phyloP scores from a whole-genome alignment of 306 rosid genomes.

The Arachis stenosperma region DNA sequence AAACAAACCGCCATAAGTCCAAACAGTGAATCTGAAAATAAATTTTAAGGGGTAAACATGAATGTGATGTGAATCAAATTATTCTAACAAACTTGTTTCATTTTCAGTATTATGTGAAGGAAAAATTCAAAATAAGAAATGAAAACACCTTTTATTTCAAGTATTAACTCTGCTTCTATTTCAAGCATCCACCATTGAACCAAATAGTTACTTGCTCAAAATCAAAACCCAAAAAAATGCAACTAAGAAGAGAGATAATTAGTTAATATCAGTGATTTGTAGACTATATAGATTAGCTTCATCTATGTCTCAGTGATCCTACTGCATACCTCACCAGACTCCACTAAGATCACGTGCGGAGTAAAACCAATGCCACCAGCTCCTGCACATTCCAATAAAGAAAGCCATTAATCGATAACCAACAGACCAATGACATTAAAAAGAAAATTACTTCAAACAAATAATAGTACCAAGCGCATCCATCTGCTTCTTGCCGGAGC shows the following conservation, averaged over 20 bases:
- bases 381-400: slow-evolving; percentile 22
- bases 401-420: background rate
- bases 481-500: slow-evolving; percentile 74
- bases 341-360: slow-evolving; percentile 72
- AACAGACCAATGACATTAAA: background rate
- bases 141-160: background rate
- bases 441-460: background rate
- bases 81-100: background rate
- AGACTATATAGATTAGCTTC: too few species aligned
- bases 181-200: background rate
- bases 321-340: slow-evolving; percentile 71
- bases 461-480: slow-evolving; percentile 58
- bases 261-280: too few species aligned
- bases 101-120: too few species aligned
- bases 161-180: background rate
- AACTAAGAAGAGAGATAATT: too few species aligned
- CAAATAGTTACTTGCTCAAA: background rate
- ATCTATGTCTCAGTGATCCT: background rate
- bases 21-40: background rate
- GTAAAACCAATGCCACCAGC: slow-evolving; percentile 60
- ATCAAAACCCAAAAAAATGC: background rate
- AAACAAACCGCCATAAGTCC: background rate
- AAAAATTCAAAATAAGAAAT: too few species aligned
- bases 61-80: slow-evolving; percentile 18
- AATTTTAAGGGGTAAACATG: background rate